Conservation (phyloP, 345 rosid species). For the Salix exigua region DNA sequence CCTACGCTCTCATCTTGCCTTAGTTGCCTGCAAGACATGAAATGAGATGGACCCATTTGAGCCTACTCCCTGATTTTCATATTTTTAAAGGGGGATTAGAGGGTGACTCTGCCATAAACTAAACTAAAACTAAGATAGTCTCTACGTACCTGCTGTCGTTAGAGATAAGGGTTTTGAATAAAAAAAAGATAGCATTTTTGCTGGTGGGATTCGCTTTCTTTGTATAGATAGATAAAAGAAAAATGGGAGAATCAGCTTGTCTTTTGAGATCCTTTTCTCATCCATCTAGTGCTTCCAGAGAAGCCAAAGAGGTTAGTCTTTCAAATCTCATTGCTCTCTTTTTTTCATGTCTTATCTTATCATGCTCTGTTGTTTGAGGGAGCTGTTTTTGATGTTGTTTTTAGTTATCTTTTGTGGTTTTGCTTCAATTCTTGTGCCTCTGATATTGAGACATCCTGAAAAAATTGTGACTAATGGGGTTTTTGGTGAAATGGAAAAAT, state of each 20-base stretch:
- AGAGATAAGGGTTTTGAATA: conserved; percentile 1
- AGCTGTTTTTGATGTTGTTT: neutral
- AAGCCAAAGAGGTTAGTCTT: conserved; percentile 49
- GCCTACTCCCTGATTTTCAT: conserved; percentile 8
- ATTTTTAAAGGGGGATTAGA: neutral
- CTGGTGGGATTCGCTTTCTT: neutral
- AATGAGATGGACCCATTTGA: neutral
- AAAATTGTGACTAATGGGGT: neutral
- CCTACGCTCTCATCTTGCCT: neutral
- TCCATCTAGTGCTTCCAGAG: conserved; percentile 56
- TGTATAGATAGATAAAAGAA: neutral
- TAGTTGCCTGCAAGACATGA: conserved; percentile 1
- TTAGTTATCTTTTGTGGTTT: neutral
- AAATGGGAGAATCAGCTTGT: conserved; percentile 80
- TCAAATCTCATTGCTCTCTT: neutral
- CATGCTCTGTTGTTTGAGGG: neutral
- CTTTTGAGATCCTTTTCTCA: conserved; percentile 82
- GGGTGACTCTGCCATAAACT: neutral
- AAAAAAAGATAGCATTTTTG: neutral
- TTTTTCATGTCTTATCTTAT: neutral
- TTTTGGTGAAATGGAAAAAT: neutral
- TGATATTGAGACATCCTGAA: conserved; percentile 8
- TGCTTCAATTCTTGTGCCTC: neutral
- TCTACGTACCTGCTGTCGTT: neutral
- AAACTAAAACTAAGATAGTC: neutral